Conservation (phyloP, 2,329 filamentous ascomycete species). For the Lomentospora prolificans region DNA sequence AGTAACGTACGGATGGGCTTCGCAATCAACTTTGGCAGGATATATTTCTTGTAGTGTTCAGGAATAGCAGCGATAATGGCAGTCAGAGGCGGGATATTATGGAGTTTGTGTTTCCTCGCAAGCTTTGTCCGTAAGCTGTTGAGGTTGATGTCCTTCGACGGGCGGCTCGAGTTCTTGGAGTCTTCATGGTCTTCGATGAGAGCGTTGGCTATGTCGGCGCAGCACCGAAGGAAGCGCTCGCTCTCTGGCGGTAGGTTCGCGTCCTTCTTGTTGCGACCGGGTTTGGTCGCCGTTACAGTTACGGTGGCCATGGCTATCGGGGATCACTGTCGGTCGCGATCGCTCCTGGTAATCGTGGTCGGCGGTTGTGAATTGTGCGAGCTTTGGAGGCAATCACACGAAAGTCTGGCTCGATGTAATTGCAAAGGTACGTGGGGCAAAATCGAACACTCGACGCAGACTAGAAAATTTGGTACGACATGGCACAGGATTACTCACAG, state of each 20-base stretch:
- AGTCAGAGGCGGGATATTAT: constrained; percentile 80
- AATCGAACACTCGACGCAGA: too few relatives aligned
- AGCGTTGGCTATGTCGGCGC: constrained; percentile 87
- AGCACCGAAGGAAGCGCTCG: constrained; percentile 87
- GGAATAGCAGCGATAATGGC: constrained; percentile 97
- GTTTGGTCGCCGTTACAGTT: constrained; percentile 57
- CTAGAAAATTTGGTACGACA: too few relatives aligned
- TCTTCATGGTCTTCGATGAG: constrained; percentile 92
- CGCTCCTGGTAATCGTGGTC: background rate
- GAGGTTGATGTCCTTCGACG: constrained; percentile 81
- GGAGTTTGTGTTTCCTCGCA: constrained; percentile 84
- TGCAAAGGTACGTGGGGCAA: too few relatives aligned
- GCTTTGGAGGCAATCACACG: too few relatives aligned
- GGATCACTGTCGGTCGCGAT: background rate
- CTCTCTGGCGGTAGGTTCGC: constrained; percentile 80
- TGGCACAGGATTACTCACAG: too few relatives aligned
- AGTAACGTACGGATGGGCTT: constrained; percentile 70
- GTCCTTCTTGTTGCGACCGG: constrained; percentile 55
- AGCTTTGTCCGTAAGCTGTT: constrained; percentile 80
- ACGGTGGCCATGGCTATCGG: constrained; percentile 29
- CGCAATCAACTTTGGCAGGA: constrained; percentile 87
- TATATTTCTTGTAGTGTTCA: constrained; percentile 99
- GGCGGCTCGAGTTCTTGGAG: constrained; percentile 59
- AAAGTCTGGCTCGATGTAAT: too few relatives aligned
- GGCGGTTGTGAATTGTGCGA: too few relatives aligned